These are phyloP conservation scores for Stentor roeselii DNA, from an alignment of 73 alveolate species.

Conservation along the genomic window DNA sequence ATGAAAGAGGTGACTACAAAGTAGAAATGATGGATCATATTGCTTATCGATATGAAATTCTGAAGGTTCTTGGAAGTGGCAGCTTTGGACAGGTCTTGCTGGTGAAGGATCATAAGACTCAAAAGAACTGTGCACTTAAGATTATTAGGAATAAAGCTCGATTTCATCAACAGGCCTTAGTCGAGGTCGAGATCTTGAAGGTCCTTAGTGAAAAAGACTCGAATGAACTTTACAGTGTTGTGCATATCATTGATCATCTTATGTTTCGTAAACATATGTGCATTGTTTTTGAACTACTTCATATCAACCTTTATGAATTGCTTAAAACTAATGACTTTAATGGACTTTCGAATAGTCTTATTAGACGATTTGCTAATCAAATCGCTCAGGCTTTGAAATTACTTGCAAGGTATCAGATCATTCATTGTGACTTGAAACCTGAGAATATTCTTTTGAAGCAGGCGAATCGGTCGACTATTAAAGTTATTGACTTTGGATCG, in stretches of 20 bases:
- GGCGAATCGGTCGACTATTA: slow-evolving; percentile 57
- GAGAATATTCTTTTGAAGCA: slow-evolving; percentile 69
- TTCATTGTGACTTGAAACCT: slow-evolving; percentile 88
- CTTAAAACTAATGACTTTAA: slow-evolving; percentile 57
- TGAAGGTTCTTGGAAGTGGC: slow-evolving; percentile 53
- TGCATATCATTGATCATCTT: slow-evolving; percentile 49
- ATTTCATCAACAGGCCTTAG: slow-evolving; percentile 56
- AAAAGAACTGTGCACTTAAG: slow-evolving; percentile 40
- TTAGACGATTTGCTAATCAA: slow-evolving; percentile 66
- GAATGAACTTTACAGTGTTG: slow-evolving; percentile 45
- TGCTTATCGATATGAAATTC: slow-evolving; percentile 57
- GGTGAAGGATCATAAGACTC: slow-evolving; percentile 42
- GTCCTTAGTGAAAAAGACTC: slow-evolving; percentile 51
- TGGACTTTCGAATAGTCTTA: slow-evolving; percentile 65
- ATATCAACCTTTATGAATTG: slow-evolving; percentile 69
- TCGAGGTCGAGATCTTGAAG: slow-evolving; percentile 61
- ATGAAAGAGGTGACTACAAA: slow-evolving; percentile 57
- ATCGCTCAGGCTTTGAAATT: slow-evolving; percentile 53
- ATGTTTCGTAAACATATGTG: slow-evolving; percentile 61
- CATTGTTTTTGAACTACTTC: slow-evolving; percentile 67
- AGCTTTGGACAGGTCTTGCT: slow-evolving; percentile 49
- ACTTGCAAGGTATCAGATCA: slow-evolving; percentile 49
- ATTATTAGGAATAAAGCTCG: slow-evolving; percentile 44
- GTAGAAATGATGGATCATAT: slow-evolving; percentile 49
- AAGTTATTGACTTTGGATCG: slow-evolving; percentile 85